Evolutionary conservation across 2,329 filamentous ascomycete species (phyloP), one percentile per base, ranked within the genome.

Genomic region (Nemania sp.): DNA sequence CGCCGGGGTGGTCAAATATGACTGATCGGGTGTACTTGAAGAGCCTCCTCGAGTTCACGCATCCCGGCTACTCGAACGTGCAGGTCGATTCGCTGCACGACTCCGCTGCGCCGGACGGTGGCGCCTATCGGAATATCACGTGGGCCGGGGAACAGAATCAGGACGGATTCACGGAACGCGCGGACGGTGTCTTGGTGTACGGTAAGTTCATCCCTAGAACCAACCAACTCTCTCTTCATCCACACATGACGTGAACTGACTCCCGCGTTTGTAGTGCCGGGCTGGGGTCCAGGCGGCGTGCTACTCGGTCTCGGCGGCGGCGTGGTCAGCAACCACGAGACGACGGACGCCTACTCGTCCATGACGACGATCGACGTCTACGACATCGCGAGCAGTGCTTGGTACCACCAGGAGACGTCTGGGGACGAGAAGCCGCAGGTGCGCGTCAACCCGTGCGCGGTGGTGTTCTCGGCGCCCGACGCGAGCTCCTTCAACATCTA

Each of bases 401-500:
- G 90, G 90, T 91, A 90, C 71, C 88, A 89, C 69, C 90, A 92
- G 75, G 78, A 85, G 20, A 91, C 89, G 0, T 83, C 82, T 1
- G 89, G 89, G 2, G 75, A 79, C 2, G 81, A 80, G 2, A 62
- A 21, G 3, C 88, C 89, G 0, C 77, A 81, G 0, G 86, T 89
- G 53, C 83, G 89, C 18, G 89, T 91, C 20, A 90, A 91, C 69
- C 87, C 88, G 0, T 91, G 89, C 68, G 86, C 88, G 11, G 87
- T 88, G 0, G 83, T 90, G 17, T 88, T 86, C 43, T 85, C 86
- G 15, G 87, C 88, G 11, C 83, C 88, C 6, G 89, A 91, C 69
- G 89, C 89, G 9, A 89, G 87, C 17, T 90, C 86, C 29, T 90
- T 91, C 71, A 90, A 92, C 69, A 82, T 93, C 46, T 91, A 92